These are phyloP conservation scores for Russula olivacea DNA, from an alignment of 768 basidiomycete species.

Conservation along the genomic window DNA sequence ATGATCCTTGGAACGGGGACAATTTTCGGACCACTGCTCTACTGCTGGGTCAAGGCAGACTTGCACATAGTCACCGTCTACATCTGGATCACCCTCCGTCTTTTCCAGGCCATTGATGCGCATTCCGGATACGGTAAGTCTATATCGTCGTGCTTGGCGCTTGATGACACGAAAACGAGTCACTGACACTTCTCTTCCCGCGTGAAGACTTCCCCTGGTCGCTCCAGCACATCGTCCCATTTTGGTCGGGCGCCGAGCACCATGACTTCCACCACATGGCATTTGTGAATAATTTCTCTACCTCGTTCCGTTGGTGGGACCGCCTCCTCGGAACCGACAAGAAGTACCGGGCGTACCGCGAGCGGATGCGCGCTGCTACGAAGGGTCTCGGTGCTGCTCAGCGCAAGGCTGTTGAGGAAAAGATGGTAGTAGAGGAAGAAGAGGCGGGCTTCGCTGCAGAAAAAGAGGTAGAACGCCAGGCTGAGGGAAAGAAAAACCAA, in stretches of 20 bases:
- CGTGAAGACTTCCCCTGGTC: conserved; percentile 95
- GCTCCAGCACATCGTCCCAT: conserved; percentile 81
- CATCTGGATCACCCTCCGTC: conserved; percentile 85
- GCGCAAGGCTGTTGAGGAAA: conserved; percentile 49
- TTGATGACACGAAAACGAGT: background rate
- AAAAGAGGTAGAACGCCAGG: conserved; percentile 37
- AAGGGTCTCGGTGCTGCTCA: conserved; percentile 43
- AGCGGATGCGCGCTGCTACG: conserved; percentile 53
- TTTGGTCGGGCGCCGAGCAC: conserved; percentile 97
- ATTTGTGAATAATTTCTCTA: conserved; percentile 90
- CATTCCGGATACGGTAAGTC: conserved; percentile 86
- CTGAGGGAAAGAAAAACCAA: conserved; percentile 25
- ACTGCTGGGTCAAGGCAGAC: conserved; percentile 67
- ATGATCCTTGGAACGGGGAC: conserved; percentile 93
- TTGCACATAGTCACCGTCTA: conserved; percentile 93
- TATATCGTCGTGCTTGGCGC: background rate
- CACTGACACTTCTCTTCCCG: background rate
- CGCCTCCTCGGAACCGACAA: conserved; percentile 82
- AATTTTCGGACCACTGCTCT: conserved; percentile 80
- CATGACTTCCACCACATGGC: conserved; percentile 99
- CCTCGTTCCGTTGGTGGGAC: conserved; percentile 94
- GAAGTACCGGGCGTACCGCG: conserved; percentile 81
- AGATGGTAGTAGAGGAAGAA: conserved; percentile 64
- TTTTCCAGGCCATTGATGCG: conserved; percentile 96
- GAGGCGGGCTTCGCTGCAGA: conserved; percentile 67